A percentile compares a stretch with the other conserved stretches of the same genome.
Evolutionary conservation across 768 basidiomycete species (phyloP).

Genomic region (Russula dissimulans): DNA sequence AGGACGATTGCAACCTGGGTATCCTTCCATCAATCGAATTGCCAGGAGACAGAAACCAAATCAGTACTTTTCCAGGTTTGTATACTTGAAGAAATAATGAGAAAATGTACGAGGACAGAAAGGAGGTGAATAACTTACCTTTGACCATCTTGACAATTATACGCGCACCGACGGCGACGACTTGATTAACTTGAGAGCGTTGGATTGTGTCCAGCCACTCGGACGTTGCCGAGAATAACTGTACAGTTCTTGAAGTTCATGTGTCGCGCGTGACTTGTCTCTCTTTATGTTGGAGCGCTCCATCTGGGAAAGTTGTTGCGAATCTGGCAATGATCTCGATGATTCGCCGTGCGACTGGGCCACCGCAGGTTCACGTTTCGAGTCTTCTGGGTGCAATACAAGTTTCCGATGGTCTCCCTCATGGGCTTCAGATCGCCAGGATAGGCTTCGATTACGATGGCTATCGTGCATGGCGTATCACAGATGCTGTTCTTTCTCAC

Average conservation of each 20-base stretch:
- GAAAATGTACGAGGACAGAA: neutral
- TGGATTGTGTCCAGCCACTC: slow-evolving; percentile 21
- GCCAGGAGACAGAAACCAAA: neutral
- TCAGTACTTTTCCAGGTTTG: slow-evolving; percentile 83
- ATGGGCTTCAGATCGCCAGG: neutral
- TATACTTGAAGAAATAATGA: slow-evolving; percentile 46
- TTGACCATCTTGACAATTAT: slow-evolving; percentile 25
- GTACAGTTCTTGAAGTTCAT: slow-evolving; percentile 5
- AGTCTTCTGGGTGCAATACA: too few relatives aligned
- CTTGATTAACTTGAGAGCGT: neutral
- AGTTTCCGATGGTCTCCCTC: neutral
- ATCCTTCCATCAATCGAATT: neutral
- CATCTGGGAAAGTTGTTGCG: too few relatives aligned
- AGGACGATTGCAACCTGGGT: slow-evolving; percentile 88
- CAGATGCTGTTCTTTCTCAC: neutral
- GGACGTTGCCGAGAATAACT: slow-evolving; percentile 22
- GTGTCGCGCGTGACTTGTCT: neutral
- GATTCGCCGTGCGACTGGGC: too few relatives aligned
- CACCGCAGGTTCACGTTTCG: too few relatives aligned
- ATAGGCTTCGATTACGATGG: slow-evolving; percentile 9
- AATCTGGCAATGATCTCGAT: too few relatives aligned
- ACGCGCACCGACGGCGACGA: slow-evolving; percentile 7
- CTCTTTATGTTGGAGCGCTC: too few relatives aligned
- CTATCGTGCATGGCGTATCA: neutral
- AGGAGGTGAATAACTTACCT: slow-evolving; percentile 13